Percentiles rank a stretch among this genome's conserved stretches.
phyloP scores from a whole-genome alignment of 2,329 filamentous ascomycete species.

The Penicillium vulpinum region DNA sequence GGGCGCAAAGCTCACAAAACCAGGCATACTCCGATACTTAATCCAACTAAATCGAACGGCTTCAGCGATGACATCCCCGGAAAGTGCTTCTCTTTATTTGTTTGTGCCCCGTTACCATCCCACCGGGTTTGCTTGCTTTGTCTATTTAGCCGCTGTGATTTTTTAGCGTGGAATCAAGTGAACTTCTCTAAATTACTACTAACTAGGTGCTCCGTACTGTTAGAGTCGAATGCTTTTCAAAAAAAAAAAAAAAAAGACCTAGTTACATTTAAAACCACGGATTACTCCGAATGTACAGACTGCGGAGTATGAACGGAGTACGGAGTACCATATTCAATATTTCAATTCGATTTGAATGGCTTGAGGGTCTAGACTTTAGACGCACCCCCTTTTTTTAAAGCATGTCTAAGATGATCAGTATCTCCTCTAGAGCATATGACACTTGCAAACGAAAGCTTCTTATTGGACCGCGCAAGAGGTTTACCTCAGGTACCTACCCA shows the following conservation, averaged over 20 bases:
- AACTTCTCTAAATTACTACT: not conserved
- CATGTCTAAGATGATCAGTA: not conserved
- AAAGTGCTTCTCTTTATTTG: slow-evolving; percentile 2
- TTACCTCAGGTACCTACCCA: not conserved
- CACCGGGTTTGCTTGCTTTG: slow-evolving; percentile 1
- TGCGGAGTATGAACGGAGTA: not conserved
- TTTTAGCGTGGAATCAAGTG: not conserved
- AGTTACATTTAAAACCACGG: slow-evolving; percentile 5
- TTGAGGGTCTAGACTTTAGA: slow-evolving; percentile 1
- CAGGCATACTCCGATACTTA: not conserved
- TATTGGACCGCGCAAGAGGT: not conserved
- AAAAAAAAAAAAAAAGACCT: not conserved
- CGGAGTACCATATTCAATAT: not conserved
- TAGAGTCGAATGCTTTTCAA: not conserved
- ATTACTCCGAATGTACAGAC: slow-evolving; percentile 1
- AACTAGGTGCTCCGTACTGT: no score
- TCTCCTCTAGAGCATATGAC: not conserved
- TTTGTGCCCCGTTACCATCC: not conserved
- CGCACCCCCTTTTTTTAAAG: not conserved
- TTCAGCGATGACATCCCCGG: slow-evolving; percentile 1
- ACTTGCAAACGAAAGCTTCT: not conserved
- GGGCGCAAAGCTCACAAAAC: not conserved
- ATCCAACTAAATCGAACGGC: not conserved
- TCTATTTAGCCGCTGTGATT: not conserved
- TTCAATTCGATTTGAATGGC: not conserved